Conservation (phyloP, 2,329 filamentous ascomycete genomes). For the Bisporella sp. region DNA sequence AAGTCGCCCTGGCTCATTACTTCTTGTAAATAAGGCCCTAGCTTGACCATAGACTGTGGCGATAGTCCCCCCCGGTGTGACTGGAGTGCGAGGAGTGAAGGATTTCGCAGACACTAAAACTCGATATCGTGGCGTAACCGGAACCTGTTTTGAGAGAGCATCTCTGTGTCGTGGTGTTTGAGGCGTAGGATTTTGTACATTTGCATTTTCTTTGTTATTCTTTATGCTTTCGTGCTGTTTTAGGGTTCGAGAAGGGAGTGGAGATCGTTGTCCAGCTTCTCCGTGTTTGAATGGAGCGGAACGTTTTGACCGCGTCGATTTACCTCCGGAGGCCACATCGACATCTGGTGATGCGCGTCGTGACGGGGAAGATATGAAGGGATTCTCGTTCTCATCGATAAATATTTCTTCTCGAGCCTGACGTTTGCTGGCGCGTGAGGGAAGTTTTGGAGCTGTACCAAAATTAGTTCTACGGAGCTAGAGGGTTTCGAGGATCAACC, state of each 20-base stretch:
- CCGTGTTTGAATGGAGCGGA: conserved; percentile 41
- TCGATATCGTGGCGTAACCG: conserved; percentile 76
- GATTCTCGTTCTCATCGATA: conserved; percentile 64
- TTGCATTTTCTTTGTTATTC: conserved; percentile 29
- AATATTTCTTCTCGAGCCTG: conserved; percentile 34
- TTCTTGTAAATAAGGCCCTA: conserved; percentile 76
- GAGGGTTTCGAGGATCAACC: conserved; percentile 12
- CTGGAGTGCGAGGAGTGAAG: conserved; percentile 68
- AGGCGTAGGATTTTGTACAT: conserved; percentile 54
- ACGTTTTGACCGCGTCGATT: conserved; percentile 21
- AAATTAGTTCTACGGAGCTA: background rate
- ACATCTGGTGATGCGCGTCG: conserved; percentile 30
- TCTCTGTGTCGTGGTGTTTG: conserved; percentile 74
- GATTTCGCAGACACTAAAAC: conserved; percentile 71
- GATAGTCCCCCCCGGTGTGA: conserved; percentile 55
- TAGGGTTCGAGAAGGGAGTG: conserved; percentile 32
- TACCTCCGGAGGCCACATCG: conserved; percentile 33
- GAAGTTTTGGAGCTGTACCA: conserved; percentile 15
- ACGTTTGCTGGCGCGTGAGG: conserved; percentile 35
- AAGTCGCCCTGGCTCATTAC: conserved; percentile 26
- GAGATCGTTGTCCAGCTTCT: conserved; percentile 32
- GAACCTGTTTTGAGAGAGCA: conserved; percentile 61
- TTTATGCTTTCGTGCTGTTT: background rate
- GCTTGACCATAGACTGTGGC: conserved; percentile 82
- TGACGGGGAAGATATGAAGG: conserved; percentile 34